Conservation (phyloP, 768 basidiomycete species). For the Chalciporus pseudorubinellus region DNA sequence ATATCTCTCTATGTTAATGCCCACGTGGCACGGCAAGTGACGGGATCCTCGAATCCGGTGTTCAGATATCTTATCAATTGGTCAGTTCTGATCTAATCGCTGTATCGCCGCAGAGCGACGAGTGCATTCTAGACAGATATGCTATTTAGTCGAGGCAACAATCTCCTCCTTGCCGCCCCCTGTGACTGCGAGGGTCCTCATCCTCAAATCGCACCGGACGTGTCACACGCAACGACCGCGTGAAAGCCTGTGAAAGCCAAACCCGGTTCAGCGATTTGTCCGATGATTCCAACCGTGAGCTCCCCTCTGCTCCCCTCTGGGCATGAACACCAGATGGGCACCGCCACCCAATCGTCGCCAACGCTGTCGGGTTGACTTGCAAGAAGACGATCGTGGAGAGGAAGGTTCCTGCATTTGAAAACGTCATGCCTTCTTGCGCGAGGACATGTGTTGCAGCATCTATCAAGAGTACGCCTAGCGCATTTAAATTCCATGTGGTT, state of each 20-base stretch:
- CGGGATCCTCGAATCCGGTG: no score
- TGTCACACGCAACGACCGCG: no score
- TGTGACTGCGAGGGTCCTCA: neutral
- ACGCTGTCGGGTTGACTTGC: neutral
- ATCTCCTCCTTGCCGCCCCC: neutral
- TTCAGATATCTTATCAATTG: neutral
- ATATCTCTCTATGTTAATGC: constrained; percentile 37
- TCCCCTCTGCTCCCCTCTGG: neutral
- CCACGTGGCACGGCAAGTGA: no score
- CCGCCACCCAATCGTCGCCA: neutral
- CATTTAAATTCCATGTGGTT: no score
- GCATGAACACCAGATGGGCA: neutral
- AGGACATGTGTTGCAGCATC: no score
- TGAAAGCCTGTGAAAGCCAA: no score
- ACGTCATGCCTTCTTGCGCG: neutral
- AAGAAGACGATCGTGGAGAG: neutral
- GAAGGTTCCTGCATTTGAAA: neutral
- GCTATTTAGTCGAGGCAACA: neutral
- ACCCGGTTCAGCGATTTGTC: no score
- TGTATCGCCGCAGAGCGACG: neutral
- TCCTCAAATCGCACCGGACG: no score
- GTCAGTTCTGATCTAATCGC: neutral
- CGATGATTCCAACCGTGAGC: no score
- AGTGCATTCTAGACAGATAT: neutral
- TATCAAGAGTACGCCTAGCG: no score